Evolutionary conservation across 208 protist species (phyloP), one percentile per base, ranked within the genome.

Genomic region (Phytomonas sp.): DNA sequence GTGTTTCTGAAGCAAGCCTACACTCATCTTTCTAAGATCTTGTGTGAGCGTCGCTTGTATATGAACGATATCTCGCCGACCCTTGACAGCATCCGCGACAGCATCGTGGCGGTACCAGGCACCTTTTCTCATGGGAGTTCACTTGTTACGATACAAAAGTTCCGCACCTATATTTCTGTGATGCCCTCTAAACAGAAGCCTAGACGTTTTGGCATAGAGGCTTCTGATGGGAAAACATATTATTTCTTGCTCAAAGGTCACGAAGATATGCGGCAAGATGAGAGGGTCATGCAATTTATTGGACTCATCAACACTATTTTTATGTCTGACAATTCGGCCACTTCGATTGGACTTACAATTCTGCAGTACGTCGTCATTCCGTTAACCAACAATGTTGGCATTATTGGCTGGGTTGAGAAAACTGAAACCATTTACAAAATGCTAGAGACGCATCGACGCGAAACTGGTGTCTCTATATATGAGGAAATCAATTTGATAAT

Each of bases 241-340:
- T 80, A 88, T 61, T 99, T 99, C 81, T 78, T 99, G 20, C 87
- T 99, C 23, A 99, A 99, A 78, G 99, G 98, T 31, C 96, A 98
- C 78, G 98, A 99, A 84, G 97, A 98, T 74, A 86, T 98, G 76
- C 82, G 98, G 13, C 98, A 99, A 91, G 99, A 99, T 82, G 99
- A 99, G 87, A 92, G 99, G 37, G 99, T 99, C 20, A 99, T 99
- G 99, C 98, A 99, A 87, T 97, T 99, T 69, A 99, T 99, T 79
- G 97, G 96, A 2, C 85, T 99, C 8, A 97, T 99, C 26, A 99
- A 99, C 85, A 98, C 93, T 29, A 96, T 99, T 33, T 95, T 99
- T 23, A 72, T 78, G 15, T 82, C 79, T 20, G 96, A 99, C 75
- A 89, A 88, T 62, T 75, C 79, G 28, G 68, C 85, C 29, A 91